Percentiles rank a stretch among this genome's conserved stretches.
Evolutionary conservation across 768 basidiomycete genomes (phyloP).

Genomic region (Termitomyces sp.): DNA sequence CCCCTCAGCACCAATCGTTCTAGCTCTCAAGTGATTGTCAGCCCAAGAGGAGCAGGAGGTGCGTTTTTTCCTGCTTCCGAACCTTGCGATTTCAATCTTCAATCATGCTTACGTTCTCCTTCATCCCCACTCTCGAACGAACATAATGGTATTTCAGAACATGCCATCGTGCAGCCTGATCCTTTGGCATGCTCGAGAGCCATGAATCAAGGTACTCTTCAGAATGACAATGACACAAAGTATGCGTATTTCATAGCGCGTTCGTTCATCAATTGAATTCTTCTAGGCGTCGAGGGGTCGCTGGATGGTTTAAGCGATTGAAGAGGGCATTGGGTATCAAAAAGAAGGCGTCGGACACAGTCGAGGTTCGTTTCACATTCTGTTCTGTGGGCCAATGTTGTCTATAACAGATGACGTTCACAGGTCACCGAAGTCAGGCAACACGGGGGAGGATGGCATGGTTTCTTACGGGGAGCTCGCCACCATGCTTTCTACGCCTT

Average conservation of each 20-base stretch:
- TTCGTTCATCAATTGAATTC: not conserved
- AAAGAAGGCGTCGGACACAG: not conserved
- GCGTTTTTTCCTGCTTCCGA: not conserved
- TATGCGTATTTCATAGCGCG: not conserved
- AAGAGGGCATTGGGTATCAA: no score
- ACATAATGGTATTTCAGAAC: no score
- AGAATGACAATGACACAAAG: not conserved
- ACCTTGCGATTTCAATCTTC: not conserved
- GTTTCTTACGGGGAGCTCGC: not conserved
- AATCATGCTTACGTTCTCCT: not conserved
- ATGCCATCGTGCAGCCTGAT: no score
- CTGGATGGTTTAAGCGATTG: not conserved
- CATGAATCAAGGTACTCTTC: not conserved
- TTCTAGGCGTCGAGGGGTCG: not conserved
- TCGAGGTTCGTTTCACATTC: not conserved
- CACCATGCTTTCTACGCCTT: no score
- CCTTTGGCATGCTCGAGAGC: accelerated
- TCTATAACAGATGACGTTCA: not conserved
- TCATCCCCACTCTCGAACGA: not conserved
- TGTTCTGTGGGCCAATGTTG: not conserved
- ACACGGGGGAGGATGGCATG: not conserved
- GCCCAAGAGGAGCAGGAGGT: not conserved
- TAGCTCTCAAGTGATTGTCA: not conserved
- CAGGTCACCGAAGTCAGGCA: not conserved
- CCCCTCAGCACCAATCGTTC: not conserved